phyloP scores from a whole-genome alignment of 805 yeast genomes.

The Zygoascus ofunaensis region DNA sequence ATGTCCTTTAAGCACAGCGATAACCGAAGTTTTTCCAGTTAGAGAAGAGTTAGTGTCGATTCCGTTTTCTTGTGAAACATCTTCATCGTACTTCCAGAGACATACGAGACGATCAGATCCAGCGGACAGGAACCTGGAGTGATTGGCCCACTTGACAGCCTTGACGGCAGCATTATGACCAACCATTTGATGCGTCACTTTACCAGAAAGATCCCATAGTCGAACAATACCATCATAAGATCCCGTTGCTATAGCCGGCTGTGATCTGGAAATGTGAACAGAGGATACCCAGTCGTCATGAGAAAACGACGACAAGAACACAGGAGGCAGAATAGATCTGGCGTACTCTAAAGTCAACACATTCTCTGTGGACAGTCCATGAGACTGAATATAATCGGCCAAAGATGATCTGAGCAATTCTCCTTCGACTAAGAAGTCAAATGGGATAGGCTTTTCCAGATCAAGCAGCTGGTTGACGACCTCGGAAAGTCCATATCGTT shows the following conservation, averaged over 20 bases:
- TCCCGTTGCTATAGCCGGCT: conserved; percentile 64
- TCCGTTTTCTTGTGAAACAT: conserved; percentile 38
- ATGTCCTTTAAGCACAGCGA: conserved; percentile 85
- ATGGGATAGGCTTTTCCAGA: conserved; percentile 61
- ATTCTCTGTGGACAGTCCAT: conserved; percentile 78
- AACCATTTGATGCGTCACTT: conserved; percentile 64
- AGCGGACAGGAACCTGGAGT: conserved; percentile 68
- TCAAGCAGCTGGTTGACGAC: conserved; percentile 82
- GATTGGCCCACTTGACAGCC: conserved; percentile 69
- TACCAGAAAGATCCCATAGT: conserved; percentile 75
- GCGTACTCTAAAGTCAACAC: conserved; percentile 79
- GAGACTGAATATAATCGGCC: conserved; percentile 63
- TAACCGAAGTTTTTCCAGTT: conserved; percentile 40
- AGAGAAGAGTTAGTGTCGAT: conserved; percentile 30
- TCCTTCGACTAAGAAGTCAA: conserved; percentile 87
- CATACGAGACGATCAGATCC: conserved; percentile 86
- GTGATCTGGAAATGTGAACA: conserved; percentile 44
- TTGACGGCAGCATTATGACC: conserved; percentile 88
- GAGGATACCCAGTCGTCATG: conserved; percentile 96
- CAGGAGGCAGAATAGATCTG: conserved; percentile 89
- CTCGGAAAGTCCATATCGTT: conserved; percentile 88
- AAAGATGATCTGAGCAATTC: conserved; percentile 68
- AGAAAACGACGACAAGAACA: conserved; percentile 74
- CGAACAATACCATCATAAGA: conserved; percentile 93
- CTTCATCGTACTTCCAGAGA: conserved; percentile 61